A percentile compares a stretch with the other conserved stretches of the same genome.
These are phyloP conservation scores for Gynandropsis gynandra DNA, from an alignment of 345 rosid species.

Conservation along the genomic window DNA sequence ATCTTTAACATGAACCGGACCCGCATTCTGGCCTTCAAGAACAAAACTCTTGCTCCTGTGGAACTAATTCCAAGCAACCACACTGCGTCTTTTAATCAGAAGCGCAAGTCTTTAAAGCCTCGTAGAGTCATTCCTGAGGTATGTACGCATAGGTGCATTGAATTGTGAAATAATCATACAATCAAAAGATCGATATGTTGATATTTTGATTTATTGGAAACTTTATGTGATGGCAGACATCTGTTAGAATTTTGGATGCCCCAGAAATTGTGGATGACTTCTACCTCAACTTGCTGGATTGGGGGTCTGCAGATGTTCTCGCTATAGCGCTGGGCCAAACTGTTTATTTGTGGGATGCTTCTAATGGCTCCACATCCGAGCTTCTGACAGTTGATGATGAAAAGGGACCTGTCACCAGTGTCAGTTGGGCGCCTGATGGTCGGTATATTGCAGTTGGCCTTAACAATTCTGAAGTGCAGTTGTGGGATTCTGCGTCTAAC, in stretches of 20 bases:
- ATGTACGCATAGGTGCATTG: not conserved
- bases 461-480: too few relatives aligned
- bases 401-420: conserved; percentile 32
- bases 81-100: not conserved
- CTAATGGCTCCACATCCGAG: conserved; percentile 25
- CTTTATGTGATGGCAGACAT: not conserved
- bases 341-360: conserved; percentile 30
- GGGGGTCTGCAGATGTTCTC: conserved; percentile 6
- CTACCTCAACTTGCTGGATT: conserved; percentile 16
- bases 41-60: conserved; percentile 35
- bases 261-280: conserved; percentile 13
- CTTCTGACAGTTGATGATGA: conserved; percentile 28
- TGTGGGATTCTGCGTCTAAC: conserved; percentile 14
- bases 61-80: not conserved
- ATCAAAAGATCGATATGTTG: too few relatives aligned
- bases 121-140: conserved; percentile 12
- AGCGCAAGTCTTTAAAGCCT: conserved; percentile 2
- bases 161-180: not conserved
- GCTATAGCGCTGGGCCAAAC: conserved; percentile 3
- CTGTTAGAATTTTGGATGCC: conserved; percentile 1
- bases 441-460: conserved; percentile 27
- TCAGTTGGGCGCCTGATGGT: conserved; percentile 33
- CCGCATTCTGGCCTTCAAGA: conserved; percentile 51
- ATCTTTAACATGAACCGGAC: conserved; percentile 41
- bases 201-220: not conserved